Percentiles rank a stretch among this genome's conserved stretches.
Evolutionary conservation across 1,139 yeast genomes (phyloP).

Genomic region (Saccharomyces hybrid): DNA sequence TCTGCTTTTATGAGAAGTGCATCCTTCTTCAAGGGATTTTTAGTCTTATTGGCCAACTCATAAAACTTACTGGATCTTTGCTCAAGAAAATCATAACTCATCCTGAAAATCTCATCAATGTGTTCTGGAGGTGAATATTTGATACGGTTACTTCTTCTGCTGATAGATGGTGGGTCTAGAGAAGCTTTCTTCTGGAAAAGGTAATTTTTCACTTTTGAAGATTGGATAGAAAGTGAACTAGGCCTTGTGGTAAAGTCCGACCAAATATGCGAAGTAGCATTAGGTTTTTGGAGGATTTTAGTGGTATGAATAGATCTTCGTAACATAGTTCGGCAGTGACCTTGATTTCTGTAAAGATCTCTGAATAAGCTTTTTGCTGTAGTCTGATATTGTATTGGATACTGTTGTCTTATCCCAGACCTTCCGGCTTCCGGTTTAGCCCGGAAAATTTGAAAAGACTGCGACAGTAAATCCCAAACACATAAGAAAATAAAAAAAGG

Average conservation of each 20-base stretch:
- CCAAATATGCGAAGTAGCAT: constrained; percentile 12
- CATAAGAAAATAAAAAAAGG: neutral
- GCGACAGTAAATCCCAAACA: neutral
- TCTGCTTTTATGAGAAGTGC: constrained; percentile 49
- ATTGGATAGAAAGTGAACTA: constrained; percentile 16
- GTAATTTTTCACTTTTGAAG: constrained; percentile 14
- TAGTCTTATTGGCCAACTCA: constrained; percentile 18
- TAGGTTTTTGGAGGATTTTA: constrained; percentile 1
- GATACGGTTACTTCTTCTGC: constrained; percentile 37
- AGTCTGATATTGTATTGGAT: neutral
- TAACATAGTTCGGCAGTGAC: constrained; percentile 6
- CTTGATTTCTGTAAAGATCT: neutral
- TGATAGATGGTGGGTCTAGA: constrained; percentile 40
- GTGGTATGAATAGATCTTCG: constrained; percentile 13
- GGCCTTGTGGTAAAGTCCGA: constrained; percentile 21
- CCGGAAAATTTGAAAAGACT: neutral
- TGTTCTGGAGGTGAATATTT: constrained; percentile 63
- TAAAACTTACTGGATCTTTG: constrained; percentile 35
- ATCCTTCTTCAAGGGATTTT: constrained; percentile 22
- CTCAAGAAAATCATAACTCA: constrained; percentile 57
- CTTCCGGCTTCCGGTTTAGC: neutral
- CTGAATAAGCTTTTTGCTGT: neutral
- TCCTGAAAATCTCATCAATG: constrained; percentile 63
- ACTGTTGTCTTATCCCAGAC: neutral
- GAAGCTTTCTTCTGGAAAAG: constrained; percentile 9